Conservation (phyloP, 768 basidiomycete genomes). For the Phlebiopsis gigantea region DNA sequence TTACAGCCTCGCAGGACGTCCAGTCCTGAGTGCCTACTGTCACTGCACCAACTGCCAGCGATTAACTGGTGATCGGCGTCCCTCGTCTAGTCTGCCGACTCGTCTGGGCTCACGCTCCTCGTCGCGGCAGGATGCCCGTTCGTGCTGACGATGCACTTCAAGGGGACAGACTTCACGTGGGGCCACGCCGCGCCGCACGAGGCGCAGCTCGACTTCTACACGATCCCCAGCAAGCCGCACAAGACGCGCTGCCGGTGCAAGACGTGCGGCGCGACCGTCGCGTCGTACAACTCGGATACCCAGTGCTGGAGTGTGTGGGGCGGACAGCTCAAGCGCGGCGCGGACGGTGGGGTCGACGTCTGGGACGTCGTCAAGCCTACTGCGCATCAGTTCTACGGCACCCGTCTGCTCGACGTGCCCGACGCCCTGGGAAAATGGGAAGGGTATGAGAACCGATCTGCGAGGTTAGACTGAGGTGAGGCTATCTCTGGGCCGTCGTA, state of each 20-base stretch:
- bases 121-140: conserved; percentile 47
- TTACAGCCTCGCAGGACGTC: conserved; percentile 42
- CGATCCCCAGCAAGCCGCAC: conserved; percentile 44
- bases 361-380: conserved; percentile 58
- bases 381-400: conserved; percentile 62
- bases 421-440: conserved; percentile 61
- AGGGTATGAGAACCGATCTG: conserved; percentile 52
- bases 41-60: conserved; percentile 70
- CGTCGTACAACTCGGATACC: conserved; percentile 45
- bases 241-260: conserved; percentile 64
- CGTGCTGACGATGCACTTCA: conserved; percentile 56
- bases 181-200: conserved; percentile 34
- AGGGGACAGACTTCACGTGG: conserved; percentile 48
- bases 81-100: neutral
- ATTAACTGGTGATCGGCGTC: conserved; percentile 37
- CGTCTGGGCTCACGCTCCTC: neutral
- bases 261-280: conserved; percentile 49
- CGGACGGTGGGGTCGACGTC: conserved; percentile 41
- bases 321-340: conserved; percentile 47
- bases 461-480: conserved; percentile 23
- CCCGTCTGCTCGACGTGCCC: conserved; percentile 49
- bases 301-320: conserved; percentile 56
- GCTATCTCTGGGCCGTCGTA: too few relatives aligned
- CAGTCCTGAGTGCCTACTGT: conserved; percentile 56
- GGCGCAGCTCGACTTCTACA: conserved; percentile 40